Evolutionary conservation across 2,329 filamentous ascomycete genomes (phyloP).

Genomic region (Juglanconis sp.): DNA sequence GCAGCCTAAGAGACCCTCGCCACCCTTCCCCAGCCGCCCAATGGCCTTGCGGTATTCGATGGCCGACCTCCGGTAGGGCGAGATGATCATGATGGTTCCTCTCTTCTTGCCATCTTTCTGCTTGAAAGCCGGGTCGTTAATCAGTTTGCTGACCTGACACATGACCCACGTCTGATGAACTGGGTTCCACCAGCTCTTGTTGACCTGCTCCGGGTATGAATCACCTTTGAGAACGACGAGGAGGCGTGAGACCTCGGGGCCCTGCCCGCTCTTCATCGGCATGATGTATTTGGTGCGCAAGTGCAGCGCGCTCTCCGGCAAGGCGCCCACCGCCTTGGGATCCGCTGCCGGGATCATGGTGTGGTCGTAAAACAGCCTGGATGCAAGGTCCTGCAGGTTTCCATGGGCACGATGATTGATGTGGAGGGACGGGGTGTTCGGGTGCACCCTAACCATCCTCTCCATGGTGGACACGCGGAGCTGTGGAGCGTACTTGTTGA

Average conservation of each 20-base stretch:
- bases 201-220: background rate
- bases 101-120: conserved; percentile 25
- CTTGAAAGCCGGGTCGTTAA: conserved; percentile 28
- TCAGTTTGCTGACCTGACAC: background rate
- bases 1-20: conserved; percentile 25
- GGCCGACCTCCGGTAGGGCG: conserved; percentile 39
- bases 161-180: background rate
- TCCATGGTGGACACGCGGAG: background rate
- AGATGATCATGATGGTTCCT: conserved; percentile 41
- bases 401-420: conserved; percentile 5
- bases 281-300: background rate
- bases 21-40: conserved; percentile 23
- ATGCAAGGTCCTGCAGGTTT: background rate
- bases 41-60: conserved; percentile 31
- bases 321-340: background rate
- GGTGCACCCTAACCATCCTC: background rate
- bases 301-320: background rate
- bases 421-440: background rate
- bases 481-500: background rate
- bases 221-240: background rate
- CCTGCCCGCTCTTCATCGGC: background rate
- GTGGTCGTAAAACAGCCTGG: background rate
- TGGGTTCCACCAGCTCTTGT: background rate
- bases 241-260: background rate
- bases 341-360: background rate